Evolutionary conservation across 495 filamentous ascomycete species (phyloP), one percentile per base, ranked within the genome.

Genomic region (Penicillium egyptiacum): DNA sequence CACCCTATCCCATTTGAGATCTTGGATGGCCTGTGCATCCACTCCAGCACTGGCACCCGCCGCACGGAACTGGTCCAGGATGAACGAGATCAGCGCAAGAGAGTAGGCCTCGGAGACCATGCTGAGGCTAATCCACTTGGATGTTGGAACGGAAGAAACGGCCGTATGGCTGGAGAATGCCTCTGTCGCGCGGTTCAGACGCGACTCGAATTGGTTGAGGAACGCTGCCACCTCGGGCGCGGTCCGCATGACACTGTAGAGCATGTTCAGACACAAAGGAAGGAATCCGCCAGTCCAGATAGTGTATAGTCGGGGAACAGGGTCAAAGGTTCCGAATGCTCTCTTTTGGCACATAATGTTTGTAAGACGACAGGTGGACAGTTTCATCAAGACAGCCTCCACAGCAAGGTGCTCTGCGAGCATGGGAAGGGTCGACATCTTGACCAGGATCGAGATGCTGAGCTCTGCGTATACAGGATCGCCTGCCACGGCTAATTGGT

Each of bases 381-480:
- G 77, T 45, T 88, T 86, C 51, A 84, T 79, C 1, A 98, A 81
- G 5, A 96, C 78, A 49, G 84, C 91, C 65, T 96, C 91, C 30
- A 88, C 85, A 5, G 93, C 94, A 33, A 98, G 82, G 52, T 90
- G 88, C 66, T 98, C 92, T 8, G 94, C 94, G 22, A 98, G 79
- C 19, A 81, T 63, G n/a, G 88, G 88, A 4, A 98, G 77, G 37
- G 80, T 84, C 2, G 92, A 96, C 30, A 99, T 78, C 62, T 93
- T 90, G 49, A 96, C 83, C 17, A 99, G 84, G 70, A 96, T 93
- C 17, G 89, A 81, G 9, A 96, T 80, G 62, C 88, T 88, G 17
- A 96, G 76, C 63, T 97, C 91, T 59, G 91, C 95, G 73, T 96
- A 97, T 43, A 99, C 77, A n/a, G 94, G 95, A 60, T 98, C 93